Base-by-base conservation (phyloP, 352 stramenopile species). In the Elongisporangium prolatum region DNA sequence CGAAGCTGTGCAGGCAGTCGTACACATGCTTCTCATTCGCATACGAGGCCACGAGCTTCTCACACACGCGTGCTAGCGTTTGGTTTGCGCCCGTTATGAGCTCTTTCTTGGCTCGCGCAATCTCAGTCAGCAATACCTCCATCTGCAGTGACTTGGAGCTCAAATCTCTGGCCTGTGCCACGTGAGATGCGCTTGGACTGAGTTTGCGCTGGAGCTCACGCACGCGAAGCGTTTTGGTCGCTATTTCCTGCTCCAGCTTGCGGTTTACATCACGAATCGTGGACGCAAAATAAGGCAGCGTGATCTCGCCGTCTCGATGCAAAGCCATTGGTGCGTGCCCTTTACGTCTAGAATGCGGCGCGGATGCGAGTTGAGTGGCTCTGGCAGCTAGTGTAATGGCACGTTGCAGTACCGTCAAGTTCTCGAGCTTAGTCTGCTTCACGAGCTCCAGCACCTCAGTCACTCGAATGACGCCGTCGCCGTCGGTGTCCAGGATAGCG, bases 21-120 rank as follows among this genome's bases (percentile, higher is more conserved):
- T 89, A 87, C 1, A 91, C 82, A 52, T 86, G 68, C 65, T 88
- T 79, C 48, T 89, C 77, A 52, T 89, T 89, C 51, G 80, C 75
- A 40, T 84, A 91, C 3, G 72, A 80, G n/a, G 80, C 68, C 28
- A 91, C 67, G 20, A 91, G 72, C 3, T 48, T 67, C 50, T 86
- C 82, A 52, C 81, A 89, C 17, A 87, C 68, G n/a, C 65, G 71
- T 1, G 65, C 69, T 14, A 91, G 76, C 18, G 67, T 72, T 34
- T 82, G 68, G 11, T 79, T 72, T 1, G 59, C 38, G 17, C 72
- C 64, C 0, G 74, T 86, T 38, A 91, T 78, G 17, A 87, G 63
- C 18, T 88, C 75, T 24, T 65, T 69, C 55, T 80, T 81, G 38
- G 71, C 71, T 1, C 80, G 66, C 14, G 59, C 44, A 48, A 87